These are phyloP conservation scores for Potentilla sterilis DNA, from an alignment of 306 rosid species.

Conservation along the genomic window DNA sequence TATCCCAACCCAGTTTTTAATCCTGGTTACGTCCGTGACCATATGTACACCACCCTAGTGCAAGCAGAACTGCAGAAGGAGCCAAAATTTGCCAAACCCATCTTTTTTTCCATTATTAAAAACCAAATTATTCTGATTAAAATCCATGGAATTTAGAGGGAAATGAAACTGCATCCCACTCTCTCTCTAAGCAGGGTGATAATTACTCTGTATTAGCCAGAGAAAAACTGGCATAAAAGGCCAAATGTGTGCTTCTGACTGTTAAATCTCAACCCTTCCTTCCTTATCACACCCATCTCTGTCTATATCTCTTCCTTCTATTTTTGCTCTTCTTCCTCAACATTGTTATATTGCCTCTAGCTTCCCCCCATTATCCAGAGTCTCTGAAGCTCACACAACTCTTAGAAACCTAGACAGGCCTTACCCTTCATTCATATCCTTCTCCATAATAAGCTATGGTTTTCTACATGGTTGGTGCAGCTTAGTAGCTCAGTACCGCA, in stretches of 20 bases:
- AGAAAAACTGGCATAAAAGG: conserved; percentile 40
- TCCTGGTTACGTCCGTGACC: no score
- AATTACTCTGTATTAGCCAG: conserved; percentile 20
- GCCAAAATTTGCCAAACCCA: conserved; percentile 21
- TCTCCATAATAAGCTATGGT: conserved; percentile 12
- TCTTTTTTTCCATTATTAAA: not conserved
- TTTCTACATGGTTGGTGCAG: conserved; percentile 11
- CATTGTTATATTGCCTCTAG: conserved; percentile 28
- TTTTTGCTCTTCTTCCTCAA: conserved; percentile 18
- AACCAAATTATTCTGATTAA: not conserved
- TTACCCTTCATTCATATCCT: conserved; percentile 15
- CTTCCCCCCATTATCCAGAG: conserved; percentile 42
- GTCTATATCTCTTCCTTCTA: conserved; percentile 34
- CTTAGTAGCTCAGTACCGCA: not conserved
- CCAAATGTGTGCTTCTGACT: conserved; percentile 47
- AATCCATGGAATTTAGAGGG: not conserved
- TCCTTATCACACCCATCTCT: conserved; percentile 71
- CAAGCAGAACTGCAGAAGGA: not conserved
- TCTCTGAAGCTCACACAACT: conserved; percentile 34
- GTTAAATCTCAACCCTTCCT: conserved; percentile 93
- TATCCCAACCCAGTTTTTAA: no score
- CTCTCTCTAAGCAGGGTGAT: conserved; percentile 15
- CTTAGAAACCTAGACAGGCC: not conserved
- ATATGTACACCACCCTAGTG: not conserved
- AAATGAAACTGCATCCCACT: not conserved